These are phyloP conservation scores for Phanerochaete carnosa DNA, from an alignment of 768 basidiomycete genomes.

Conservation along the genomic window DNA sequence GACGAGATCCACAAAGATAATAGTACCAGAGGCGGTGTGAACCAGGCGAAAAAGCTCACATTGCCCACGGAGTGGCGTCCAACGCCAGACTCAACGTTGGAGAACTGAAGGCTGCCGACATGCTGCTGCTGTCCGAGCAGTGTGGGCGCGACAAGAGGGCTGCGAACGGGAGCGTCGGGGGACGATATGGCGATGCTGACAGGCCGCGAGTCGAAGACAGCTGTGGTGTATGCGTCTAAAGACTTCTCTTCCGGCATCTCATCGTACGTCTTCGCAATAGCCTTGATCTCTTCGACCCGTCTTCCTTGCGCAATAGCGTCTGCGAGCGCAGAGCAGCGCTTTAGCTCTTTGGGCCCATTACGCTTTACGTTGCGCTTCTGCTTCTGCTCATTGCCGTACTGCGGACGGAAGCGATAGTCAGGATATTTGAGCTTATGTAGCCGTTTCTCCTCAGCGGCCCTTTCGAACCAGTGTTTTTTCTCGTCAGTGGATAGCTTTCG, in stretches of 20 bases:
- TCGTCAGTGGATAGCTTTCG: constrained; percentile 41
- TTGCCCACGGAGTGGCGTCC: neutral
- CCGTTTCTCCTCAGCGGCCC: constrained; percentile 33
- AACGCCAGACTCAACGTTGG: neutral
- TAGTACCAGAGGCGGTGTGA: neutral
- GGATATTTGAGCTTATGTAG: constrained; percentile 50
- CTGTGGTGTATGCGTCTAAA: neutral
- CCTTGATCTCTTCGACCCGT: neutral
- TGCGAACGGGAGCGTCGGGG: neutral
- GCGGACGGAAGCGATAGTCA: constrained; percentile 61
- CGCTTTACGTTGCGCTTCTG: constrained; percentile 25
- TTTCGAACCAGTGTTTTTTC: constrained; percentile 46
- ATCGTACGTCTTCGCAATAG: neutral
- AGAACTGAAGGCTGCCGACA: neutral
- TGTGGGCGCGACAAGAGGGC: neutral
- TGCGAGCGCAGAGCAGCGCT: neutral
- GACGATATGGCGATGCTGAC: neutral
- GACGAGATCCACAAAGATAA: neutral
- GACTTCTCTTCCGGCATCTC: neutral
- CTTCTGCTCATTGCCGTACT: constrained; percentile 32
- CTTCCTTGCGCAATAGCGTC: neutral
- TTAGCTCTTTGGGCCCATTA: constrained; percentile 3
- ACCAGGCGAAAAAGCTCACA: neutral
- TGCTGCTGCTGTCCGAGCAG: neutral
- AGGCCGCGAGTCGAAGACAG: neutral